A percentile compares a stretch with the other conserved stretches of the same genome.
Evolutionary conservation across 768 basidiomycete species (phyloP).

Genomic region (Suillus occidentalis): DNA sequence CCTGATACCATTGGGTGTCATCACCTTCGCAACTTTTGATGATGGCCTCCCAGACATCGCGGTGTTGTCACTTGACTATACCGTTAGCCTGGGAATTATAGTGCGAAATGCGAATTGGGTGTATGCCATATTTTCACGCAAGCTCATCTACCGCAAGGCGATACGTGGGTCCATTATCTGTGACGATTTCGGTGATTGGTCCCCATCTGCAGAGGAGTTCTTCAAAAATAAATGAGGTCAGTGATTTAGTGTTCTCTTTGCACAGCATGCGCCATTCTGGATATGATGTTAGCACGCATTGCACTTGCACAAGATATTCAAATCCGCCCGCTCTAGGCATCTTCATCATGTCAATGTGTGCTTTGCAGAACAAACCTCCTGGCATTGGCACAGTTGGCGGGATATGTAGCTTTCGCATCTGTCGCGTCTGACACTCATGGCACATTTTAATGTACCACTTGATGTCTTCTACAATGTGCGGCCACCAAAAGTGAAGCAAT

Average conservation of each 20-base stretch:
- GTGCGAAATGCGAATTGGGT: too few species aligned
- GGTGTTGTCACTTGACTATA: too few species aligned
- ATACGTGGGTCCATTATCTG: too few species aligned
- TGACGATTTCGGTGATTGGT: too few species aligned
- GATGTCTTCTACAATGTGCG: not conserved
- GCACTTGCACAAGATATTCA: not conserved
- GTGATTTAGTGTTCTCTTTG: slow-evolving; percentile 11
- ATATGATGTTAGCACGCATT: not conserved
- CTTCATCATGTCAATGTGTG: not conserved
- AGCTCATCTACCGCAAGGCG: too few species aligned
- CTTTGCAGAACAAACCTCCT: not conserved
- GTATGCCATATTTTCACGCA: too few species aligned
- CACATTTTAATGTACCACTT: not conserved
- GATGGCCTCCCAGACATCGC: too few species aligned
- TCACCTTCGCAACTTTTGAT: too few species aligned
- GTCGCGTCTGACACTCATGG: too few species aligned
- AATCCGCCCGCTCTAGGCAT: not conserved
- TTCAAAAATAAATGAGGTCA: slow-evolving; percentile 17
- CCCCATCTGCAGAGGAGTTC: slow-evolving; percentile 10
- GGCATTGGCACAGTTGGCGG: not conserved
- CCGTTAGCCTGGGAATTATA: too few species aligned
- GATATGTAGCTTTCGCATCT: accelerated
- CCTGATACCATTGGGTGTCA: too few species aligned
- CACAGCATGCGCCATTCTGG: slow-evolving; percentile 8
- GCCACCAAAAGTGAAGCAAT: not conserved